Evolutionary conservation across 192 early-diverging fungal species (phyloP), one percentile per base, ranked within the genome.

Genomic region (Coemansia sp.): DNA sequence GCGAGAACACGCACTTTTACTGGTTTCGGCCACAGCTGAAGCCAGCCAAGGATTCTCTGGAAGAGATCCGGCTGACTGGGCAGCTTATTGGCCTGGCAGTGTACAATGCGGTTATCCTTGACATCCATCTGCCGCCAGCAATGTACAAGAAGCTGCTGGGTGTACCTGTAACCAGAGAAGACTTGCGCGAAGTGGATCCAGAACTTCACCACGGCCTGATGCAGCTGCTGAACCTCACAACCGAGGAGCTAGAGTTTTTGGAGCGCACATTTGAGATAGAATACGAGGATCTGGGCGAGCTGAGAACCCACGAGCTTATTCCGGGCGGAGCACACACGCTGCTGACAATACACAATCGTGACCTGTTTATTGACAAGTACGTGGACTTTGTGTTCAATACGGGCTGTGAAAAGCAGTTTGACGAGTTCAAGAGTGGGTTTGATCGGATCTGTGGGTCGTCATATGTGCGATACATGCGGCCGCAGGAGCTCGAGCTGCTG

Each of bases 81-180:
- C 84, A 87, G 32, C 76, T 97, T 11, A 82, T 97, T 40, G 94
- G 93, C 12, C 64, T 97, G 28, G 93, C 94, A 6, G 90, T 96
- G 44, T 94, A 94, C 66, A 93, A 97, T 65, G 84, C 85, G 23
- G 90, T 90, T 26, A 97, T 96, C 49, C 66, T 97, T 15, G 93
- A 93, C 60, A 85, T 94, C 18, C 93, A 93, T 51, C 89, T 97
- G 48, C 94, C 94, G 5, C 67, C 77, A 36, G 88, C 84, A 3
- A 69, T 89, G 50, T 97, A 93, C 81, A 93, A 93, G 60, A 94
- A 94, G 70, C 69, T 97, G 23, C 85, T 90, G 62, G 82, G 82
- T 18, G 69, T 84, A 20, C 63, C 81, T 6, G 82, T 82, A 26
- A 80, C 73, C 16, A 56, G 94, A 11, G 81, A 87, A 14, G 94